Conservation (phyloP, 108 stramenopile species). For the Fragilariopsis cylindrus region DNA sequence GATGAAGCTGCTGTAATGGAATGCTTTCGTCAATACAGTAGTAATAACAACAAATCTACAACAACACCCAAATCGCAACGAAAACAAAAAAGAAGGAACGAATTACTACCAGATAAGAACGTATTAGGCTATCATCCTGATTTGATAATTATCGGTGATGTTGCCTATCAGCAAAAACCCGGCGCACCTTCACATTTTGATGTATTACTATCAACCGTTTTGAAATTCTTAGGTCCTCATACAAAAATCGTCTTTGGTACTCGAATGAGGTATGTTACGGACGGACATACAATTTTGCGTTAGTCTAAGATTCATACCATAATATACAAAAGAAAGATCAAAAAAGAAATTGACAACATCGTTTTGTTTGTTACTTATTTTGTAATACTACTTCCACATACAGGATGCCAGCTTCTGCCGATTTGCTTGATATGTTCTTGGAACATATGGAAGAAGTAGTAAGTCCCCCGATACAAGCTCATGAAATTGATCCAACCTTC, state of each 20-base stretch:
- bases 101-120: not conserved
- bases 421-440: constrained; percentile 45
- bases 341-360: too few species aligned
- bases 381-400: not conserved
- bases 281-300: not conserved
- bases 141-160: constrained; percentile 56
- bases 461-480: constrained; percentile 40
- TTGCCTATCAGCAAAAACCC: constrained; percentile 60
- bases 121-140: constrained; percentile 26
- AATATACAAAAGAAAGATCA: too few species aligned
- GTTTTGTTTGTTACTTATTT: too few species aligned
- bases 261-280: constrained; percentile 29
- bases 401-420: constrained; percentile 52
- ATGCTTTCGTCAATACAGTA: constrained; percentile 10
- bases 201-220: constrained; percentile 41
- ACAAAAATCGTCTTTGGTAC: constrained; percentile 54
- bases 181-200: constrained; percentile 63
- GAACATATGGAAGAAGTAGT: constrained; percentile 53
- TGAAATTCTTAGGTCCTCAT: constrained; percentile 37
- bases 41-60: not conserved
- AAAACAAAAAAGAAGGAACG: constrained; percentile 15
- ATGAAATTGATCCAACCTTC: constrained; percentile 54
- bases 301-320: not conserved
- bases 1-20: constrained; percentile 36
- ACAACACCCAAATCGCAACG: constrained; percentile 1